Conservation (phyloP, 768 basidiomycete species). For the Psilocybe cyanescens region DNA sequence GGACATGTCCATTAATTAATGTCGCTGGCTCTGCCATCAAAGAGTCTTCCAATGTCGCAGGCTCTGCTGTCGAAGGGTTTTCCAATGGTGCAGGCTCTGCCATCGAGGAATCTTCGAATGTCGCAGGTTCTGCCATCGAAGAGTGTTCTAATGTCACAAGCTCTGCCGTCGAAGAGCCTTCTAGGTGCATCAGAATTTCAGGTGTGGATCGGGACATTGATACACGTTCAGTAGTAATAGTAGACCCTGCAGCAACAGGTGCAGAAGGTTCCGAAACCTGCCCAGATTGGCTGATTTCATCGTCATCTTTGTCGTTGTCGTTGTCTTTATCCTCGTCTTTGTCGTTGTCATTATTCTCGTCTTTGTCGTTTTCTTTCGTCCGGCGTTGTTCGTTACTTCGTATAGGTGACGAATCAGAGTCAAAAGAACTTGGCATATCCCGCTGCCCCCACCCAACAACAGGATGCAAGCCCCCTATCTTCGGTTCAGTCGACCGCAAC, state of each 20-base stretch:
- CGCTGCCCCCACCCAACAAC: slow-evolving; percentile 21
- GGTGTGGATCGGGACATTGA: not conserved
- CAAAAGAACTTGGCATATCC: not conserved
- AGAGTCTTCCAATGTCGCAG: too few species aligned
- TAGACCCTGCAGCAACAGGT: not conserved
- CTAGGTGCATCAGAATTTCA: not conserved
- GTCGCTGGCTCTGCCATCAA: not conserved
- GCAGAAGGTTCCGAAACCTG: not conserved
- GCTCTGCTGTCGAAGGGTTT: too few species aligned
- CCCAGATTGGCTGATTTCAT: not conserved
- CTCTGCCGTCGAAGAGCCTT: not conserved
- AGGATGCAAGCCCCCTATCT: slow-evolving; percentile 17
- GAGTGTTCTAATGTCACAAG: too few species aligned
- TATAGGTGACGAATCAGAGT: slow-evolving; percentile 2
- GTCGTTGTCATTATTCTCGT: too few species aligned
- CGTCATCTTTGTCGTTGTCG: not conserved
- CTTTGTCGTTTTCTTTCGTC: not conserved
- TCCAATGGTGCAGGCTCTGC: not conserved
- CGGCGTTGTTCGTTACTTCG: not conserved
- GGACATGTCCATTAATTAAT: not conserved
- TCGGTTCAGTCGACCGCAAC: not conserved
- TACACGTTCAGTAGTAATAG: not conserved
- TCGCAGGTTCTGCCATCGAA: not conserved
- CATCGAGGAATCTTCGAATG: too few species aligned
- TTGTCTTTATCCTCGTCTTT: too few species aligned